Conservation (phyloP, 1,284 basidiomycete genomes). For the Psilocybe mexicana region DNA sequence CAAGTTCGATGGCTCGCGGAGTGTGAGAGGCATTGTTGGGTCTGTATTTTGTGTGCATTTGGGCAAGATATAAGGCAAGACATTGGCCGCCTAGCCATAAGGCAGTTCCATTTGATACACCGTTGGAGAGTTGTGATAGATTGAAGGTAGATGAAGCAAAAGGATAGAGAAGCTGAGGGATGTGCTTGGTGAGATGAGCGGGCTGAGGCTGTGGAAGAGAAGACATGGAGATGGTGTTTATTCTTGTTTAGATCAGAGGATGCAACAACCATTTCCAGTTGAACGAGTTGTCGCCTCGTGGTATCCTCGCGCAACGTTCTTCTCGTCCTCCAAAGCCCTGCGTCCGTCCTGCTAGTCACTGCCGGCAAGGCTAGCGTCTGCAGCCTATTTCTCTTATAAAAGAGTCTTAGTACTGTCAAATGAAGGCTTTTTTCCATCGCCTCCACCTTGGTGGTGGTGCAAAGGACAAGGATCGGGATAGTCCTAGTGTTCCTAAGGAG, state of each 20-base stretch:
- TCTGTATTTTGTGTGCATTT: slow-evolving; percentile 25
- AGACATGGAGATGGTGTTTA: slow-evolving; percentile 25
- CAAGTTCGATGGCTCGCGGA: slow-evolving; percentile 72
- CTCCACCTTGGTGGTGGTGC: slow-evolving; percentile 63
- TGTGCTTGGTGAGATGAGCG: slow-evolving; percentile 71
- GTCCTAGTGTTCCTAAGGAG: slow-evolving; percentile 38
- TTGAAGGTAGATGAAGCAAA: slow-evolving; percentile 44
- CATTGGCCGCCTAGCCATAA: slow-evolving; percentile 86
- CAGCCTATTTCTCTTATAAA: slow-evolving; percentile 4
- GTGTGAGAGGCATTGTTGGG: slow-evolving; percentile 25
- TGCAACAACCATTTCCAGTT: slow-evolving; percentile 11
- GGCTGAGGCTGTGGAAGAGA: slow-evolving; percentile 37
- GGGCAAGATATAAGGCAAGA: slow-evolving; percentile 63
- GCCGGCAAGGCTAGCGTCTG: slow-evolving; percentile 4
- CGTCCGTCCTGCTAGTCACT: slow-evolving; percentile 4
- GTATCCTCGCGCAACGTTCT: slow-evolving; percentile 21
- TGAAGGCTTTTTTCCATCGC: slow-evolving; percentile 80
- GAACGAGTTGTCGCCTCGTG: slow-evolving; percentile 20
- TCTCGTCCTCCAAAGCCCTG: slow-evolving; percentile 7
- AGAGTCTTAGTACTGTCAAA: slow-evolving; percentile 27
- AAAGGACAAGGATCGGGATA: slow-evolving; percentile 59
- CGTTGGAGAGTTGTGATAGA: slow-evolving; percentile 59
- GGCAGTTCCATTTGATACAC: slow-evolving; percentile 77
- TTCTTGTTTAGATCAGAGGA: slow-evolving; percentile 23
- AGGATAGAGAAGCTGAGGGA: slow-evolving; percentile 49